Conservation (phyloP, 257 asterid genomes). For the Salvia rosmarinus region DNA sequence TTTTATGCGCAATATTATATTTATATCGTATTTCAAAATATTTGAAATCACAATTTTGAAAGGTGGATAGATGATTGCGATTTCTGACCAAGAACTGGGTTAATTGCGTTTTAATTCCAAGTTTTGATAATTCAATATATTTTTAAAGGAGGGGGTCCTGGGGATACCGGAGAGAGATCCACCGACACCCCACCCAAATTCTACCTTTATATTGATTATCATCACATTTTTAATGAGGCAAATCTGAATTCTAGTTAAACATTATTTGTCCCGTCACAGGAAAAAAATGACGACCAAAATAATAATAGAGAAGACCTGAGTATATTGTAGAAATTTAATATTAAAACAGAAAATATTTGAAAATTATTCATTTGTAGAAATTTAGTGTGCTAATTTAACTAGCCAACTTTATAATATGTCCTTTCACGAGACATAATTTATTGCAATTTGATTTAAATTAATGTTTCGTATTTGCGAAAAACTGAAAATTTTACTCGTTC, state of each 20-base stretch:
- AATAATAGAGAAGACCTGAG: not conserved
- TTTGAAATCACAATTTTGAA: not conserved
- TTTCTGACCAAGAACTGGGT: conserved; percentile 13
- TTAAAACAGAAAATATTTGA: not conserved
- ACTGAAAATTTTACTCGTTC: no score
- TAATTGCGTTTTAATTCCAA: not conserved
- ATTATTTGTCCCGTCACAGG: conserved; percentile 3
- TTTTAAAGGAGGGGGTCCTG: no score
- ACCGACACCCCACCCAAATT: conserved; percentile 41
- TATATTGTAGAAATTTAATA: not conserved
- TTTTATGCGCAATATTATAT: no score
- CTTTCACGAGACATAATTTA: no score
- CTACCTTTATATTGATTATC: conserved; percentile 33
- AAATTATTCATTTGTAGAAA: not conserved
- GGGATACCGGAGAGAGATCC: no score
- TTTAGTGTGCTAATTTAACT: no score
- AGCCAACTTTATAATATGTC: no score
- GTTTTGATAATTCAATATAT: not conserved
- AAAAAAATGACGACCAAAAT: not conserved
- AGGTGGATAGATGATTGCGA: not conserved
- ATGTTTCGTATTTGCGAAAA: not conserved
- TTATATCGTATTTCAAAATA: not conserved
- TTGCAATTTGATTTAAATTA: not conserved
- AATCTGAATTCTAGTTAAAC: conserved; percentile 19
- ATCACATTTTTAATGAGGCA: conserved; percentile 37